These are phyloP conservation scores for Angophora floribunda DNA, from an alignment of 345 rosid genomes.

Conservation along the genomic window DNA sequence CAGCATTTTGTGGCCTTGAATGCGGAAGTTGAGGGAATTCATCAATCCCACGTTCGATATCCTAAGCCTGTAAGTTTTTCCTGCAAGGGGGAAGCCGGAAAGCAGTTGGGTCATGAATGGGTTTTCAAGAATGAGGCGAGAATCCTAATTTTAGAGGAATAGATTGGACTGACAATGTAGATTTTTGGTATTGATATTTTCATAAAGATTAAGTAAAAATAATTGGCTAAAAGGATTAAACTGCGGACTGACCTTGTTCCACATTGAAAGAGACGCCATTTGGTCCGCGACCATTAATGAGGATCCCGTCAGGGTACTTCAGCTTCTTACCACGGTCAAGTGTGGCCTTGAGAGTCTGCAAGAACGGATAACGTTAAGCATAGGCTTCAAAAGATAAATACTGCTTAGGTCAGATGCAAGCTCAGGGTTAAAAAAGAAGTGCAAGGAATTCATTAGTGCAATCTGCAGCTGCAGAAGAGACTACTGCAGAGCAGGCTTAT, in stretches of 20 bases:
- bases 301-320: slow-evolving; percentile 31
- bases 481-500: neutral
- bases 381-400: neutral
- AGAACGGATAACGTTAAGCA: neutral
- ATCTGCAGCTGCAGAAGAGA: neutral
- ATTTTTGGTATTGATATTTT: too few species aligned
- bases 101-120: neutral
- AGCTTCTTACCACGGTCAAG: slow-evolving; percentile 32
- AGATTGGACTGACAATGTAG: neutral
- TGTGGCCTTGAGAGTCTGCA: slow-evolving; percentile 15
- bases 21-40: slow-evolving; percentile 79
- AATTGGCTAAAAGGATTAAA: neutral
- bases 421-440: neutral
- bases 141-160: neutral
- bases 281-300: slow-evolving; percentile 40
- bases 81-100: slow-evolving; percentile 13
- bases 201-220: neutral
- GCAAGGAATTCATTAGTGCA: neutral
- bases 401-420: neutral
- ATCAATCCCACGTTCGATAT: slow-evolving; percentile 91
- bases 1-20: slow-evolving; percentile 78
- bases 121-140: neutral
- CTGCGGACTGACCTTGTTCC: slow-evolving; percentile 22
- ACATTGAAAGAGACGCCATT: slow-evolving; percentile 24
- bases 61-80: slow-evolving; percentile 85